A percentile compares a stretch with the other conserved stretches of the same genome.
Evolutionary conservation across 2,329 filamentous ascomycete genomes (phyloP).

Genomic region (Aureobasidium sp.): DNA sequence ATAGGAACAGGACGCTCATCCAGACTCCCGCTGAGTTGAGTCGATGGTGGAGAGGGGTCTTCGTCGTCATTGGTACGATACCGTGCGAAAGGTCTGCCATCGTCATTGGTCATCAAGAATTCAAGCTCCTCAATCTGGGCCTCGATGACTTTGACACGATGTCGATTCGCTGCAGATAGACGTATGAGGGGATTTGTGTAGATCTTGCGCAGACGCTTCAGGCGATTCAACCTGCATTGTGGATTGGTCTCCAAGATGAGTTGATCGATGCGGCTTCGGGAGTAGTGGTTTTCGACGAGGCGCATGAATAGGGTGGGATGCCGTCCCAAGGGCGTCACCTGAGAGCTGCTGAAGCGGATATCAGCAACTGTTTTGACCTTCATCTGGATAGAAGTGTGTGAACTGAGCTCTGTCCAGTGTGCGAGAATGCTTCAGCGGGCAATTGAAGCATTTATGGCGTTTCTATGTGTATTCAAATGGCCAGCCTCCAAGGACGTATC

Average conservation of each 20-base stretch:
- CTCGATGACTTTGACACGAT: neutral
- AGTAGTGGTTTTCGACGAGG: neutral
- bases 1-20: neutral
- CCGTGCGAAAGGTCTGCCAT: neutral
- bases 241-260: neutral
- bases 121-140: slow-evolving; percentile 1
- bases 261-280: neutral
- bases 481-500: neutral
- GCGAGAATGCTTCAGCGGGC: neutral
- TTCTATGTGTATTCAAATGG: neutral
- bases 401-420: too few species aligned
- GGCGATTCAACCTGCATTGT: neutral
- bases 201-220: neutral
- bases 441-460: neutral
- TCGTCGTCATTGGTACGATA: neutral
- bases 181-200: neutral
- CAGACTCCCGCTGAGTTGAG: neutral
- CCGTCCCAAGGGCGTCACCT: neutral
- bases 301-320: neutral
- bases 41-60: neutral
- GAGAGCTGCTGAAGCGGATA: neutral
- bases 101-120: neutral
- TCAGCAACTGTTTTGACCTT: neutral
- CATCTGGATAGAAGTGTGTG: neutral
- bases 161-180: neutral